A percentile compares a stretch with the other conserved stretches of the same genome.
Evolutionary conservation across 805 yeast genomes (phyloP).

Genomic region (Kuraishia floccosa): DNA sequence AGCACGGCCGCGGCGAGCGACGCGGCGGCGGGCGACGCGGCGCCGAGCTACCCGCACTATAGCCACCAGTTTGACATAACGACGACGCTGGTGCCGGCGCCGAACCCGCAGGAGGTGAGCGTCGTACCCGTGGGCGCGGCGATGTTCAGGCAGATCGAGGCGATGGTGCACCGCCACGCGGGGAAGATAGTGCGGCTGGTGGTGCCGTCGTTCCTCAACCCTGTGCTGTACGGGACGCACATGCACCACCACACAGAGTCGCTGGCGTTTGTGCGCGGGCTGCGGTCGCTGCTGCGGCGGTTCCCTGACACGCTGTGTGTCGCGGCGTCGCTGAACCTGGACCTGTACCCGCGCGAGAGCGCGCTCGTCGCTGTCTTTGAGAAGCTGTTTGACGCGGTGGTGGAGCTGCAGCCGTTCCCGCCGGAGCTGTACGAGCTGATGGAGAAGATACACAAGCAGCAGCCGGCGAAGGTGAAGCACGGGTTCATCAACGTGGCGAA

Average conservation of each 20-base stretch:
- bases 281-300: constrained; percentile 41
- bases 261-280: constrained; percentile 48
- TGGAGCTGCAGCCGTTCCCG: constrained; percentile 74
- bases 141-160: constrained; percentile 29
- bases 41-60: constrained; percentile 37
- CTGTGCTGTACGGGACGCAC: constrained; percentile 53
- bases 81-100: constrained; percentile 54
- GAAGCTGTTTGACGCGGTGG: constrained; percentile 48
- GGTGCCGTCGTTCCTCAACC: constrained; percentile 72
- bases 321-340: constrained; percentile 48
- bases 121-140: constrained; percentile 28
- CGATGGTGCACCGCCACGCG: constrained; percentile 27
- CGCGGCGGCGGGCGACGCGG: constrained; percentile 15
- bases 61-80: constrained; percentile 70
- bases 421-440: constrained; percentile 57
- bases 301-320: constrained; percentile 34
- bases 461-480: constrained; percentile 70
- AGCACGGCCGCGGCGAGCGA: too few relatives aligned
- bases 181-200: constrained; percentile 49
- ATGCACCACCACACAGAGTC: constrained; percentile 33
- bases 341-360: constrained; percentile 47
- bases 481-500: constrained; percentile 74
- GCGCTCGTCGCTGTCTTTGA: constrained; percentile 43
- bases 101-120: constrained; percentile 49
- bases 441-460: constrained; percentile 59